These are phyloP conservation scores for Mycena kentingensis DNA, from an alignment of 768 basidiomycete species.

Conservation along the genomic window DNA sequence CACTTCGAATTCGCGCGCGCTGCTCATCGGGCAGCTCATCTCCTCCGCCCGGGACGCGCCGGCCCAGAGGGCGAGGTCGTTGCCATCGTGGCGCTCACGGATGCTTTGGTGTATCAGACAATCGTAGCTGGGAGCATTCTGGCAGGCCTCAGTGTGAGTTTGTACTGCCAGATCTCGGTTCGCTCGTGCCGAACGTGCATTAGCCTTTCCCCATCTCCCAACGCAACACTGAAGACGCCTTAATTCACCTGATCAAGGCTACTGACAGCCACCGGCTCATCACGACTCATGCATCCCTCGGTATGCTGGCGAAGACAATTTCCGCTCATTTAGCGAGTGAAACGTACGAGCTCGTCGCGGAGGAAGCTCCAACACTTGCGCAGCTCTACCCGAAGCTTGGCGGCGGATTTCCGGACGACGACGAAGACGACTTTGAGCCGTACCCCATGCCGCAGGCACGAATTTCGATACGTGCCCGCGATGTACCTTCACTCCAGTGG, in stretches of 20 bases:
- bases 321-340: slow-evolving; percentile 22
- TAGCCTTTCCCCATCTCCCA: slow-evolving; percentile 45
- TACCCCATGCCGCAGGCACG: slow-evolving; percentile 26
- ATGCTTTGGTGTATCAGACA: slow-evolving; percentile 42
- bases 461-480: slow-evolving; percentile 26
- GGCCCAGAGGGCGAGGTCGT: slow-evolving; percentile 36
- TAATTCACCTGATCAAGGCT: slow-evolving; percentile 35
- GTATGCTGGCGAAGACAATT: slow-evolving; percentile 29
- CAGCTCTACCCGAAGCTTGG: slow-evolving; percentile 45
- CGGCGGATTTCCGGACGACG: slow-evolving; percentile 31
- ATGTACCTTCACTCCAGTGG: slow-evolving; percentile 43
- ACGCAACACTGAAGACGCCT: slow-evolving; percentile 38
- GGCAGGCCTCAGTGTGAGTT: slow-evolving; percentile 37
- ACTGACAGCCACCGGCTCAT: slow-evolving; percentile 28
- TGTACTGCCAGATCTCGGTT: background rate
- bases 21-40: slow-evolving; percentile 43
- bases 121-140: slow-evolving; percentile 39
- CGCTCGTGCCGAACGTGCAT: background rate
- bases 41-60: slow-evolving; percentile 34
- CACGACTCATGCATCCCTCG: slow-evolving; percentile 16
- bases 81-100: slow-evolving; percentile 38
- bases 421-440: slow-evolving; percentile 31
- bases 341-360: slow-evolving; percentile 27
- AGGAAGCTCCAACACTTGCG: slow-evolving; percentile 37
- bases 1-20: slow-evolving; percentile 48